Evolutionary conservation across 2,329 filamentous ascomycete genomes (phyloP).

Genomic region (Epichloe gansuensis): DNA sequence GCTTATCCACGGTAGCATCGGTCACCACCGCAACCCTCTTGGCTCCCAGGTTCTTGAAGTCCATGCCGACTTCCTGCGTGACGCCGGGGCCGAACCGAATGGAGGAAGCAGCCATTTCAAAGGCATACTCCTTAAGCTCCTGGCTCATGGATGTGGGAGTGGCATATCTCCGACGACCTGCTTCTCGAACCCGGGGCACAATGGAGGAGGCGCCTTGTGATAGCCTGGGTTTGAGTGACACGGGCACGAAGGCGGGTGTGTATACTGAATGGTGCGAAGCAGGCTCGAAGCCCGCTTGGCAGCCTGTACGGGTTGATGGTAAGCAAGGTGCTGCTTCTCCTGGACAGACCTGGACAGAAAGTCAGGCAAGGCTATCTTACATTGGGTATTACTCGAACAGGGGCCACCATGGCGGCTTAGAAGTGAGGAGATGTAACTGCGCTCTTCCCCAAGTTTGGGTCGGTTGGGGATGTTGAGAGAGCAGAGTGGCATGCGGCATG

Average conservation of each 20-base stretch:
- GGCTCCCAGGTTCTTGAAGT: slow-evolving; percentile 81
- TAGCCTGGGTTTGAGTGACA: slow-evolving; percentile 84
- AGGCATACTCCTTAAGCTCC: slow-evolving; percentile 84
- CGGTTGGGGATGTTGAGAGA: not conserved
- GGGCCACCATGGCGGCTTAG: slow-evolving; percentile 14
- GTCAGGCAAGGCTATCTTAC: slow-evolving; percentile 13
- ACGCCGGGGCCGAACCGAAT: slow-evolving; percentile 90
- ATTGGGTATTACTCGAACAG: slow-evolving; percentile 22
- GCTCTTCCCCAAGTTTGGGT: not conserved
- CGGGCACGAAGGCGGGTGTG: slow-evolving; percentile 76
- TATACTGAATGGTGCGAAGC: slow-evolving; percentile 82
- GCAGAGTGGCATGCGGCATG: not conserved
- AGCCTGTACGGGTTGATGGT: slow-evolving; percentile 26
- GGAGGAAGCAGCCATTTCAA: slow-evolving; percentile 93
- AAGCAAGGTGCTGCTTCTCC: not conserved
- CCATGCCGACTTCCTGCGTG: slow-evolving; percentile 96
- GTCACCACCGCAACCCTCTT: slow-evolving; percentile 88
- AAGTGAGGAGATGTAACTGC: not conserved
- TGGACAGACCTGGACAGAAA: not conserved
- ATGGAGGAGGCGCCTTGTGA: slow-evolving; percentile 53
- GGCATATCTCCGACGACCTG: slow-evolving; percentile 44
- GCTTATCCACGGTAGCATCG: slow-evolving; percentile 65
- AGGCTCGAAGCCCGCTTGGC: slow-evolving; percentile 56
- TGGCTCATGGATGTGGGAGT: slow-evolving; percentile 49
- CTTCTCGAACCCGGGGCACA: slow-evolving; percentile 29